Conservation (phyloP, 2,329 filamentous ascomycete species). For the Fusarium mangiferae region DNA sequence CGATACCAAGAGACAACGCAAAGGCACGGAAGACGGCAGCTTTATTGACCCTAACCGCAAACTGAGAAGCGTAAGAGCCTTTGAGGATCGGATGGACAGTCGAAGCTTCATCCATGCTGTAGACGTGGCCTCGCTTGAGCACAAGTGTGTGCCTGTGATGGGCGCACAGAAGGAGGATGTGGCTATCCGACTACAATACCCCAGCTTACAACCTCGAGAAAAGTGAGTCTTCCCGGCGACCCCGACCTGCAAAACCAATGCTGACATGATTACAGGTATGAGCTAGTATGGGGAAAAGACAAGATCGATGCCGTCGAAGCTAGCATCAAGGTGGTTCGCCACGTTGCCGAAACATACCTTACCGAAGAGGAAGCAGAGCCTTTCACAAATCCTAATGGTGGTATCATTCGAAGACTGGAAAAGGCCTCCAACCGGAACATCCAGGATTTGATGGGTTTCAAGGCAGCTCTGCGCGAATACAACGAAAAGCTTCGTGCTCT, state of each 20-base stretch:
- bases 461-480: conserved; percentile 77
- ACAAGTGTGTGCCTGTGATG: conserved; percentile 62
- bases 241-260: background rate
- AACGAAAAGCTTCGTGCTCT: conserved; percentile 76
- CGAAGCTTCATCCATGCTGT: conserved; percentile 67
- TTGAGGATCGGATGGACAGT: conserved; percentile 54
- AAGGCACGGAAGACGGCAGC: conserved; percentile 52
- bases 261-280: conserved; percentile 50
- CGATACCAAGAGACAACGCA: conserved; percentile 60
- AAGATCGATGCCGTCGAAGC: conserved; percentile 81
- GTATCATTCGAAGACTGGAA: conserved; percentile 80
- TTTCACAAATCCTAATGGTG: conserved; percentile 77
- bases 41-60: conserved; percentile 59
- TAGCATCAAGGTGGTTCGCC: conserved; percentile 75
- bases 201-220: conserved; percentile 76
- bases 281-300: conserved; percentile 82
- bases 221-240: conserved; percentile 57
- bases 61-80: conserved; percentile 58
- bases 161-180: conserved; percentile 63
- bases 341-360: conserved; percentile 80
- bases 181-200: conserved; percentile 82
- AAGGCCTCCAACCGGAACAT: conserved; percentile 76
- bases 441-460: conserved; percentile 74
- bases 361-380: conserved; percentile 73
- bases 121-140: conserved; percentile 63